Evolutionary conservation across 305 asterid species (phyloP), one percentile per base, ranked within the genome.

Genomic region (Monarda citriodora): DNA sequence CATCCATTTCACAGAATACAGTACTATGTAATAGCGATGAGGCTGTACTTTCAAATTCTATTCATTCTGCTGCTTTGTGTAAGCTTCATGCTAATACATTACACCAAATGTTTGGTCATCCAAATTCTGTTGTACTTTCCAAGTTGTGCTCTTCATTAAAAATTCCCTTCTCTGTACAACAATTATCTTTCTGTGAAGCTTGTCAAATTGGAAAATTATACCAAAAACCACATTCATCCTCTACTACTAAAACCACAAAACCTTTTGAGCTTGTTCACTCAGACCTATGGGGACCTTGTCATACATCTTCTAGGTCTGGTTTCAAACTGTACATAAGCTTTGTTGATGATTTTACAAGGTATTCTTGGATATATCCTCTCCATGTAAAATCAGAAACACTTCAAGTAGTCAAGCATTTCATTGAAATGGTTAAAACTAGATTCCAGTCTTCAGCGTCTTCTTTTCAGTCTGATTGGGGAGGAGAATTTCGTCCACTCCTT

Each of bases 391-490:
- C 31, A 3, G 31, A 26, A 26, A 6, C 31, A 3, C 6, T 3
- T 1, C 1, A 0, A 1, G 31, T 26, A 26, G 31, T 26, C 1
- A 26, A 26, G 5, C 31, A 26, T 2, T 26, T 26, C 31, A 1
- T 26, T 26, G 5, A 5, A 0, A 26, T 3, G 13, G 40, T 36
- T 9, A 12, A 36, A 8, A 8, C 1, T 36, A 12, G 9, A 0
- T 36, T 36, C 9, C 3, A 1, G 2, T 1, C 40, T 8, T 0
- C 12, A 1, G 9, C 9, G 1, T 7, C 2, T 8, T 0, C 40
- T 1, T 12, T 36, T 8, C 40, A 36, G 9, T 8, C 40, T 36
- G 40, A 36, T 9, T 34, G 38, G 38, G n/a, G n/a, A n/a, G n/a
- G n/a, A n/a, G n/a, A n/a, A n/a, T n/a, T n/a, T n/a, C n/a, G n/a